Base-by-base conservation (phyloP, 306 rosid species). In the Cicer bijugum region DNA sequence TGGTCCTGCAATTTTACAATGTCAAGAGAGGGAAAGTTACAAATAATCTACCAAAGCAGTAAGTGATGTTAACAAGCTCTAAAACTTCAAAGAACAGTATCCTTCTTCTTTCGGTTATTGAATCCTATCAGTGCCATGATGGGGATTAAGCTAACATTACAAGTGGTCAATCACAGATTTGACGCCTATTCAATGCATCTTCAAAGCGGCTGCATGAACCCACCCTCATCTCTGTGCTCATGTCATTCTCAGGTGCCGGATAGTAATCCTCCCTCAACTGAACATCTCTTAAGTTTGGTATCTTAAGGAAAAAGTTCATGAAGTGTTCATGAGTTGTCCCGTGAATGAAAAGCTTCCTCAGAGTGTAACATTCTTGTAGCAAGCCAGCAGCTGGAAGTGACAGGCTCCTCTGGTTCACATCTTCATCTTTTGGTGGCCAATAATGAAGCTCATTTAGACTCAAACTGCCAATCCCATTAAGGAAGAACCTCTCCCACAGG, bases 381-480 rank as follows among this genome's bases (percentile, higher is more conserved):
- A 93, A 70, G 62, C 98, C 98, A 6, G 93, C 91, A 2, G 91
- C 96, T 6, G 98, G 84, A 28, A 84, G 93, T 16, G 91, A 89
- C 5, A 90, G 56, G 57, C 97, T 86, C 81, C 98, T 82, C 78
- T 88, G 97, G 81, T 90, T 90, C 44, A 93, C 88, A 38, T 86
- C 96, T 81, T 78, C 82, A 75, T 93, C 98, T 67, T 90, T 97
- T 6, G 97, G 97, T 8, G 98, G 97, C 98, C 98, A 93, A 72
- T 90, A 93, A 81, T 87, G 88, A 39, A 90, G 96, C 51, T 88
- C 96, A 12, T 73, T 52, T 2, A 93, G 87, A 55, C 86, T 81
- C 79, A 93, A 67, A 59, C 76, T 55, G 42, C 85, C 85, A n/a
- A 93, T 81, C 6, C 96, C 93, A 76, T 75, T 85, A 35, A 93